Conservation (phyloP, 108 stramenopile species). For the Pinguiococcus pyrenoidosus region DNA sequence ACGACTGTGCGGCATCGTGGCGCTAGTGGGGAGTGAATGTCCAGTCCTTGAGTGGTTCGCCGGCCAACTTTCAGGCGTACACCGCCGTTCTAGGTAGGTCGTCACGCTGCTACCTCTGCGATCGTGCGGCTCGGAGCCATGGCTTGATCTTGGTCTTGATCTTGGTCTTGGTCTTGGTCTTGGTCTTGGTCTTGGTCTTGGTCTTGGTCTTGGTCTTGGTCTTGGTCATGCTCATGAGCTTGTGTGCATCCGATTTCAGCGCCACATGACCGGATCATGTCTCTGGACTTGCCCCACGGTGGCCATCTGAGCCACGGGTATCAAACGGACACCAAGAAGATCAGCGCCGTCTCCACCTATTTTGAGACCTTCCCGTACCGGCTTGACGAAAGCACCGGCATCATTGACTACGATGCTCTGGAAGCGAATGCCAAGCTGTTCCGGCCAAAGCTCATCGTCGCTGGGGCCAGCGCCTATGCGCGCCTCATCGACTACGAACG, state of each 20-base stretch:
- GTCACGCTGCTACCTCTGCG: no score
- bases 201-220: no score
- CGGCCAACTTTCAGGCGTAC: conserved; percentile 99
- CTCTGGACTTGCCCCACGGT: conserved; percentile 94
- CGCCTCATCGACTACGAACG: conserved; percentile 97
- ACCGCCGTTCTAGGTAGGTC: conserved; percentile 95
- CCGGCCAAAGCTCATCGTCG: conserved; percentile 97
- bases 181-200: no score
- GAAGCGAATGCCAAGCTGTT: conserved; percentile 84
- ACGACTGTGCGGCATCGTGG: no score
- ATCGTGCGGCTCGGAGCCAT: no score
- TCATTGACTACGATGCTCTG: conserved; percentile 94
- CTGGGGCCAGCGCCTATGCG: conserved; percentile 95
- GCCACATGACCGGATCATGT: conserved; percentile 97
- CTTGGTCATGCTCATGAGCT: no score
- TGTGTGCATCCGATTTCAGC: no score
- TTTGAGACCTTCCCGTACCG: conserved; percentile 99
- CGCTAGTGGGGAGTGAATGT: conserved; percentile 48
- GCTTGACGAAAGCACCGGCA: conserved; percentile 81
- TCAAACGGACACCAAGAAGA: conserved; percentile 90
- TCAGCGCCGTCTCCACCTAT: conserved; percentile 76
- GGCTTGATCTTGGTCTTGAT: no score
- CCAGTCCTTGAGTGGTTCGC: conserved; percentile 88
- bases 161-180: no score
- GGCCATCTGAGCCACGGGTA: conserved; percentile 94